phyloP scores from a whole-genome alignment of 192 early-diverging fungal species.

The Umbelopsis sp. region DNA sequence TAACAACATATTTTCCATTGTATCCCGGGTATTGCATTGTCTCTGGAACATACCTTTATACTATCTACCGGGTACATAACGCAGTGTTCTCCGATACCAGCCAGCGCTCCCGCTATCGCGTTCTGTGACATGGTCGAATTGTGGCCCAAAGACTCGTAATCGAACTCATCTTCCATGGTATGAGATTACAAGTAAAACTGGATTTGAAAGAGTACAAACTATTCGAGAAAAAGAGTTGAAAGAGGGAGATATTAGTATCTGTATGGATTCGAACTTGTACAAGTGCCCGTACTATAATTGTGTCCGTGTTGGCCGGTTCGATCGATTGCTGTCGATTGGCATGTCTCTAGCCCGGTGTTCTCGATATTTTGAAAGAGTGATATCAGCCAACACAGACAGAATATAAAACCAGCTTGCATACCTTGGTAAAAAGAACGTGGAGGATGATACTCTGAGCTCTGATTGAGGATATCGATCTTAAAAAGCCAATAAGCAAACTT shows the following conservation, averaged over 20 bases:
- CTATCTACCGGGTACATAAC: conserved; percentile 94
- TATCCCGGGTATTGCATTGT: background rate
- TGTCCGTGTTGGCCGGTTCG: too few relatives aligned
- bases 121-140: conserved; percentile 82
- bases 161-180: conserved; percentile 63
- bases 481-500: conserved; percentile 11
- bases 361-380: background rate
- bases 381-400: background rate
- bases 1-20: conserved; percentile 13
- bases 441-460: background rate
- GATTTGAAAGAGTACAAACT: background rate
- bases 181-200: background rate
- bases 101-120: conserved; percentile 89
- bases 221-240: background rate
- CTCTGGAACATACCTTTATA: conserved; percentile 73
- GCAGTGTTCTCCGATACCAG: conserved; percentile 97
- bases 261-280: too few relatives aligned
- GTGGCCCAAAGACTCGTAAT: conserved; percentile 91
- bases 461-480: too few relatives aligned
- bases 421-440: background rate
- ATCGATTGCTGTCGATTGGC: too few relatives aligned
- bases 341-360: background rate
- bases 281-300: too few relatives aligned
- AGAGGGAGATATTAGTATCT: too few relatives aligned
- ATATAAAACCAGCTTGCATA: too few relatives aligned